These are phyloP conservation scores for Neonectria neomacrospora DNA, from an alignment of 2,329 filamentous ascomycete genomes.

Conservation along the genomic window DNA sequence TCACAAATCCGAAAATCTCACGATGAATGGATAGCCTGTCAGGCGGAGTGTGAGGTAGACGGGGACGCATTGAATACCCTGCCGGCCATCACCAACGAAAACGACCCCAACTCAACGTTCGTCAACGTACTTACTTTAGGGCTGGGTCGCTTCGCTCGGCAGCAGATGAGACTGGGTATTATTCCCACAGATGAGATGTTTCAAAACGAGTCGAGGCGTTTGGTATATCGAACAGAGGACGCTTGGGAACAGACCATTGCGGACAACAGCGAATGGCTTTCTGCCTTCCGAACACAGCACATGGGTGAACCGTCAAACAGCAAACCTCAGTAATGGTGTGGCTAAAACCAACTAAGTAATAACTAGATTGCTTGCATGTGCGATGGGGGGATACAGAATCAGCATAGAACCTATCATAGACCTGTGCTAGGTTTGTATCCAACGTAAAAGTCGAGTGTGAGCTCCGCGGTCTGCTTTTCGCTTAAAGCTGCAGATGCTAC, in stretches of 20 bases:
- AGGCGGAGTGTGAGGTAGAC: not conserved
- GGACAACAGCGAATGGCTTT: conserved; percentile 44
- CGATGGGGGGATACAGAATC: not conserved
- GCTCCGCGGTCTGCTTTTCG: too few relatives aligned
- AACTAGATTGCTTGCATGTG: not conserved
- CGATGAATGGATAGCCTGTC: not conserved
- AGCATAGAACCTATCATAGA: not conserved
- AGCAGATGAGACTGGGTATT: conserved; percentile 36
- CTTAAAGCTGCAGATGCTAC: too few relatives aligned
- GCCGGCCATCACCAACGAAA: not conserved
- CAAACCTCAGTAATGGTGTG: not conserved
- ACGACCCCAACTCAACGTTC: conserved; percentile 22
- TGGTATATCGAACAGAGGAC: conserved; percentile 42
- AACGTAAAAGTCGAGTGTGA: too few relatives aligned
- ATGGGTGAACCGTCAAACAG: not conserved
- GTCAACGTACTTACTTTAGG: conserved; percentile 32
- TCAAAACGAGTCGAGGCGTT: conserved; percentile 39
- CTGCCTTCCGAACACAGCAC: conserved; percentile 34
- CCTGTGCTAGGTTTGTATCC: too few relatives aligned
- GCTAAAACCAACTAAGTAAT: not conserved
- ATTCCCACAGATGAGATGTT: conserved; percentile 45
- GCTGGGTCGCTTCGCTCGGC: conserved; percentile 38
- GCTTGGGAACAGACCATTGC: conserved; percentile 45
- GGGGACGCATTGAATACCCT: not conserved
- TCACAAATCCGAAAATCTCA: conserved; percentile 29